phyloP scores from a whole-genome alignment of 2,329 filamentous ascomycete genomes.

The Achaetomium macrosporum region DNA sequence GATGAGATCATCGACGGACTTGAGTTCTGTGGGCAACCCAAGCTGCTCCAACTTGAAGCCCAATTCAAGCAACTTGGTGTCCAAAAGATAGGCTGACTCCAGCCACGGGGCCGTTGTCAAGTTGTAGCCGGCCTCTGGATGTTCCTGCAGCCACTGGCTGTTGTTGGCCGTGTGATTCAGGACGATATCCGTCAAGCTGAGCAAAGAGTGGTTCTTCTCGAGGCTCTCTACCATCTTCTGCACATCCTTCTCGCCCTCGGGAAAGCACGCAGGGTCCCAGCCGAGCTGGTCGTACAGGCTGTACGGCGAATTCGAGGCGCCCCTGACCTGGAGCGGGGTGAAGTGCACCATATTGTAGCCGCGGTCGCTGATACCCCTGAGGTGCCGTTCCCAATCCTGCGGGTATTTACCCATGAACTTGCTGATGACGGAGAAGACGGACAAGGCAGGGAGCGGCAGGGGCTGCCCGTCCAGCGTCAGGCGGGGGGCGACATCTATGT shows the following conservation, averaged over 20 bases:
- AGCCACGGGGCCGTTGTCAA: conserved; percentile 79
- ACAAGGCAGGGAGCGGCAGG: conserved; percentile 79
- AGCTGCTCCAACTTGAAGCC: conserved; percentile 64
- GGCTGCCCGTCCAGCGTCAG: conserved; percentile 67
- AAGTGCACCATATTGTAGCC: conserved; percentile 99
- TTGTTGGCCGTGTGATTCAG: conserved; percentile 98
- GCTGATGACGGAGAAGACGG: conserved; percentile 88
- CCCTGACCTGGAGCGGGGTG: conserved; percentile 84
- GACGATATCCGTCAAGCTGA: conserved; percentile 92
- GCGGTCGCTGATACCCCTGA: conserved; percentile 79
- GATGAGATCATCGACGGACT: conserved; percentile 64
- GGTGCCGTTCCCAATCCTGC: conserved; percentile 80
- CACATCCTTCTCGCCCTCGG: conserved; percentile 77
- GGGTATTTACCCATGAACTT: conserved; percentile 98
- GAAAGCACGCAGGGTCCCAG: conserved; percentile 80
- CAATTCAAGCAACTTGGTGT: conserved; percentile 64
- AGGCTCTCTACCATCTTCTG: conserved; percentile 70
- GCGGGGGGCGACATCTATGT: conserved; percentile 86
- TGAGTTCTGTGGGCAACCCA: conserved; percentile 70
- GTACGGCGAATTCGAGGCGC: conserved; percentile 91
- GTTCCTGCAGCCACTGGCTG: conserved; percentile 86
- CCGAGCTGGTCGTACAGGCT: conserved; percentile 88
- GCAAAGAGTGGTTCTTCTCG: conserved; percentile 75
- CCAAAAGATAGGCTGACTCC: conserved; percentile 57
- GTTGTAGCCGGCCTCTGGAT: conserved; percentile 95